Evolutionary conservation across 2,329 filamentous ascomycete genomes (phyloP), one percentile per base, ranked within the genome.

Genomic region (Beauveria brongniartii): DNA sequence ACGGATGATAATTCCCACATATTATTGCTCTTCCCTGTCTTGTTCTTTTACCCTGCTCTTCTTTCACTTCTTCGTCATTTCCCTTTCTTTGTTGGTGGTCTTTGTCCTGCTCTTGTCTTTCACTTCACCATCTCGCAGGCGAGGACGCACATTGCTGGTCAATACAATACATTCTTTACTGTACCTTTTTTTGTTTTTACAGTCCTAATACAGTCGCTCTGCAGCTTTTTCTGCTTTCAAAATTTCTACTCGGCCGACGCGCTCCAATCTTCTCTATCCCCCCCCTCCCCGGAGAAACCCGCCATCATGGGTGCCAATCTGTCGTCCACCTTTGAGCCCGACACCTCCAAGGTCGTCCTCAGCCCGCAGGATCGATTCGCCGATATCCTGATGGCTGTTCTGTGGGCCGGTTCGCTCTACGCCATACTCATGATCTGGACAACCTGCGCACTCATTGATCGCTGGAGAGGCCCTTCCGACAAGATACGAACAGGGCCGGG

Each of bases 371-470:
- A 78, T 58, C 61, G 63, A 40, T 34, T 51, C 41, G 64, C 69
- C 44, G 68, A 69, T 64, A 69, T 75, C 56, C 64, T 73, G 37
- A 63, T 77, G 62, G 71, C 64, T 54, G 56, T 72, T 53, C 65
- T 72, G 63, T 78, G 75, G 75, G 68, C 61, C 7, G 56, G 66
- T 28, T 68, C 69, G 5, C 62, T 75, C 43, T 77, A 78, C 67
- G 69, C 59, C 55, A 71, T 72, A 62, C 74, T 71, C 68, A 75
- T 76, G 69, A 74, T 78, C 66, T 77, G 72, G 65, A 74, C 70
- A 62, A 75, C 75, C 34, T 72, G 74, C 67, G 68, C 67, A n/a
- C 70, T 78, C 60, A 64, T 77, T 64, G 72, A 74, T 63, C 73
- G 76, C n/a, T 78, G 76, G 76, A 70, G 72, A 63, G 74, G 76